Evolutionary conservation across 192 early-diverging fungal species (phyloP), one percentile per base, ranked within the genome.

Genomic region (Coemansia sp.): DNA sequence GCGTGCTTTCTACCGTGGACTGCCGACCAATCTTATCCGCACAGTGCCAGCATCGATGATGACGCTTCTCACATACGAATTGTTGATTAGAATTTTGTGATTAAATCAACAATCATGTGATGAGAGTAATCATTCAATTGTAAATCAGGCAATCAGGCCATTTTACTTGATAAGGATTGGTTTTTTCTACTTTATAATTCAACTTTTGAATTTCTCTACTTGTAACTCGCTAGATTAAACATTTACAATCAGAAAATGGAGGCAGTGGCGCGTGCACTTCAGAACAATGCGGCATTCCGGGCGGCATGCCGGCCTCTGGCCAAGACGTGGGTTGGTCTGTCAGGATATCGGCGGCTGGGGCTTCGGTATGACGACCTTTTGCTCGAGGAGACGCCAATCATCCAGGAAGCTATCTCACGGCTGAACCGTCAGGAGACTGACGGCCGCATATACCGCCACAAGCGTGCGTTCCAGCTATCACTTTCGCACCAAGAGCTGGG

Each of bases 291-390:
- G 22, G 72, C 58, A 43, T 75, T 80, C 72, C 77, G 77, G 37
- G 56, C 67, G 3, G 4, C 74, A 19, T 67, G 64, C 65, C 67
- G 72, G 37, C 90, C 90, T 22, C 75, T 88, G 17, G 82, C 90
- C 62, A 85, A 76, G 57, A 83, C 81, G 19, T 88, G 87, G 75
- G 87, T 86, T 56, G 85, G 86, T 59, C 82, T 85, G 45, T 60
- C 88, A 41, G 90, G 88, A 51, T 91, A 91, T 74, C 84, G 88
- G 59, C 74, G 88, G 64, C 82, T 87, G 38, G 96, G 96, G 64
- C 83, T 98, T 49, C 84, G 86, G 57, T 92, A 89, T 69, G 96
- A 98, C 84, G 96, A 96, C 77, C 76, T 98, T 50, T 82, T 95
- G 76, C 84, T 83, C 29, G 93, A 94, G 49, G 94, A 98, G 79